A percentile compares a stretch with the other conserved stretches of the same genome.
These are phyloP conservation scores for Tolypocladium tropicale DNA, from an alignment of 2,329 filamentous ascomycete species.

Conservation along the genomic window DNA sequence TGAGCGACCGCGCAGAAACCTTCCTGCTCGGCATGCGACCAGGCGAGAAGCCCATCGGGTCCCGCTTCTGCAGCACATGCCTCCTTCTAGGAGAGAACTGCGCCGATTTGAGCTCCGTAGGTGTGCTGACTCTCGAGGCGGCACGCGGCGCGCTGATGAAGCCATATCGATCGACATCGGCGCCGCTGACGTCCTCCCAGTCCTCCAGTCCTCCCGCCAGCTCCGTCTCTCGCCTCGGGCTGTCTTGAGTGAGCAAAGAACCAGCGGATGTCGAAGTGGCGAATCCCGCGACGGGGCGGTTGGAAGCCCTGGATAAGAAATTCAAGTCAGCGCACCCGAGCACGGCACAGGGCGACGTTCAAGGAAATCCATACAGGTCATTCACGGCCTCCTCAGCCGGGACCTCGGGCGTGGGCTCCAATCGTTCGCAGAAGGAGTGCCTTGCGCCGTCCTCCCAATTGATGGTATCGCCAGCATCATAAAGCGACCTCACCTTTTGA, in stretches of 20 bases:
- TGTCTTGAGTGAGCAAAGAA: constrained; percentile 33
- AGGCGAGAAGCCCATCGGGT: constrained; percentile 26
- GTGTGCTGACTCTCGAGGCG: constrained; percentile 28
- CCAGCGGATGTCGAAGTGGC: constrained; percentile 30
- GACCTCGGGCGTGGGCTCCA: constrained; percentile 39
- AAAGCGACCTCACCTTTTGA: constrained; percentile 58
- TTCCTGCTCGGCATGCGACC: constrained; percentile 40
- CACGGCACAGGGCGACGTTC: constrained; percentile 4
- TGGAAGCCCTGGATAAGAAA: constrained; percentile 9
- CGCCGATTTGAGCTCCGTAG: constrained; percentile 30
- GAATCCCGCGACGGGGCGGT: constrained; percentile 20
- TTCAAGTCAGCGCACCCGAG: constrained; percentile 13
- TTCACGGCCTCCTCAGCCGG: constrained; percentile 41
- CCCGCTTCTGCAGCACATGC: constrained; percentile 31
- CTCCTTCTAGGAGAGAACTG: constrained; percentile 35
- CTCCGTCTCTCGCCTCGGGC: constrained; percentile 29
- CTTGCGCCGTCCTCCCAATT: constrained; percentile 41
- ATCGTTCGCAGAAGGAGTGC: constrained; percentile 36
- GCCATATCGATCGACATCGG: constrained; percentile 56
- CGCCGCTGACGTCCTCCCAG: constrained; percentile 53
- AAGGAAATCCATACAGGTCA: constrained; percentile 49
- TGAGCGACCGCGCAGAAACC: constrained; percentile 46
- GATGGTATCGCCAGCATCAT: constrained; percentile 44
- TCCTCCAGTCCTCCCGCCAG: constrained; percentile 53
- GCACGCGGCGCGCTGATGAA: constrained; percentile 46